These are phyloP conservation scores for Darksidea phi DNA, from an alignment of 495 filamentous ascomycete genomes.

Conservation along the genomic window DNA sequence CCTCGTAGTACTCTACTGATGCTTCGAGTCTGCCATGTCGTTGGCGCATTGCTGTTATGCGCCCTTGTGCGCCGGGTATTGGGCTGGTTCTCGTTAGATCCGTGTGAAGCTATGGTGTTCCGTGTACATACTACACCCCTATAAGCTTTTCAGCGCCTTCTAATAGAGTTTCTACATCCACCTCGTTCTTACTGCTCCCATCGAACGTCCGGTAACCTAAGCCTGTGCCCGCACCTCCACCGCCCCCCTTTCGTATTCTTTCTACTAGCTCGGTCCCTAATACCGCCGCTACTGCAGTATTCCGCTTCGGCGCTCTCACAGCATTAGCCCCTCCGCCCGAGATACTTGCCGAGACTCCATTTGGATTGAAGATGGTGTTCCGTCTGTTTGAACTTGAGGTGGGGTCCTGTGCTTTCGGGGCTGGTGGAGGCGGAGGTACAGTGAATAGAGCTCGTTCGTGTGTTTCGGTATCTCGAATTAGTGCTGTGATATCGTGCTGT, in stretches of 20 bases:
- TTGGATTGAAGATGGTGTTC: conserved; percentile 49
- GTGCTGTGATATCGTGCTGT: conserved; percentile 82
- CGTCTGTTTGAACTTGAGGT: conserved; percentile 50
- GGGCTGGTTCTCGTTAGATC: conserved; percentile 50
- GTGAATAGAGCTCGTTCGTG: conserved; percentile 97
- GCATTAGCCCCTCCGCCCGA: conserved; percentile 54
- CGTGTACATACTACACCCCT: conserved; percentile 67
- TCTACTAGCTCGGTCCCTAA: conserved; percentile 84
- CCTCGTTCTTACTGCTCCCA: conserved; percentile 55
- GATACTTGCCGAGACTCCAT: conserved; percentile 43
- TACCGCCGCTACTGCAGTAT: conserved; percentile 87
- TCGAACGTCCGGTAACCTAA: conserved; percentile 42
- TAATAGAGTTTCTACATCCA: conserved; percentile 84
- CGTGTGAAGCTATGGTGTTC: neutral
- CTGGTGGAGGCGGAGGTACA: conserved; percentile 65
- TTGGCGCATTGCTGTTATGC: conserved; percentile 67
- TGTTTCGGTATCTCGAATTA: conserved; percentile 92
- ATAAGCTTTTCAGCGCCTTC: conserved; percentile 88
- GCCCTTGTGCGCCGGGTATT: conserved; percentile 76
- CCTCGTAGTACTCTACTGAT: conserved; percentile 77
- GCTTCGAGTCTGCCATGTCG: conserved; percentile 70
- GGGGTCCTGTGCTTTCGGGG: conserved; percentile 41
- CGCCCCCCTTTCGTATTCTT: conserved; percentile 64
- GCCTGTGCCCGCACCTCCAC: conserved; percentile 44
- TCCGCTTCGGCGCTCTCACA: conserved; percentile 60